phyloP scores from a whole-genome alignment of 805 yeast genomes.

The Debaryomyces prosopidis region DNA sequence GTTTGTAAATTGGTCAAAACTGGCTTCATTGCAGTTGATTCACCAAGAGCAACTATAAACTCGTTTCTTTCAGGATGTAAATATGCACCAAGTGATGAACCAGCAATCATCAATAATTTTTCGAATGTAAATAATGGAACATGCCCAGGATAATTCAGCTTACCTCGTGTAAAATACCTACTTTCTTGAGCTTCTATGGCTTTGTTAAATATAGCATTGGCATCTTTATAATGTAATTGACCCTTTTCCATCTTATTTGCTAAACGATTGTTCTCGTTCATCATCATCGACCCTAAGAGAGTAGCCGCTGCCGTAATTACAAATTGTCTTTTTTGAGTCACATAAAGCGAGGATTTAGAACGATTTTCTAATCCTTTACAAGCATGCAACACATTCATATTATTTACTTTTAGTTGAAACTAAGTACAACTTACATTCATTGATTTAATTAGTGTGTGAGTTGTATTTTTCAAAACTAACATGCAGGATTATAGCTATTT shows the following conservation, averaged over 20 bases:
- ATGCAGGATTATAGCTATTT: neutral
- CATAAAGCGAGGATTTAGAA: neutral
- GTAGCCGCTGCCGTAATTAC: constrained; percentile 17
- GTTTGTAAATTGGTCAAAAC: constrained; percentile 62
- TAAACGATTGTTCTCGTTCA: constrained; percentile 47
- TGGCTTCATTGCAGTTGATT: constrained; percentile 76
- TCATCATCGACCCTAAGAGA: constrained; percentile 28
- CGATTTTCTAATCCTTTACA: no score
- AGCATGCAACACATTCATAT: no score
- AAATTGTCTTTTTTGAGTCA: constrained; percentile 6
- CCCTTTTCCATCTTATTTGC: constrained; percentile 64
- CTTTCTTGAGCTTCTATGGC: constrained; percentile 18
- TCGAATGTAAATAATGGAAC: constrained; percentile 71
- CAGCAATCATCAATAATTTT: constrained; percentile 59
- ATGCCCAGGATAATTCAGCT: constrained; percentile 68
- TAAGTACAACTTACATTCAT: no score
- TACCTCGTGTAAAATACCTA: constrained; percentile 37
- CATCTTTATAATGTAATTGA: constrained; percentile 40
- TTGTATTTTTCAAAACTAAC: neutral
- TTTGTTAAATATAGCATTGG: constrained; percentile 30
- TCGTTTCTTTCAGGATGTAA: constrained; percentile 75
- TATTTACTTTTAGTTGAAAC: no score
- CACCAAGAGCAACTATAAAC: constrained; percentile 83
- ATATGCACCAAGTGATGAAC: constrained; percentile 78
- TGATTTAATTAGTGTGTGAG: neutral